phyloP scores from a whole-genome alignment of 73 alveolate genomes.

The Uronychia setigera region DNA sequence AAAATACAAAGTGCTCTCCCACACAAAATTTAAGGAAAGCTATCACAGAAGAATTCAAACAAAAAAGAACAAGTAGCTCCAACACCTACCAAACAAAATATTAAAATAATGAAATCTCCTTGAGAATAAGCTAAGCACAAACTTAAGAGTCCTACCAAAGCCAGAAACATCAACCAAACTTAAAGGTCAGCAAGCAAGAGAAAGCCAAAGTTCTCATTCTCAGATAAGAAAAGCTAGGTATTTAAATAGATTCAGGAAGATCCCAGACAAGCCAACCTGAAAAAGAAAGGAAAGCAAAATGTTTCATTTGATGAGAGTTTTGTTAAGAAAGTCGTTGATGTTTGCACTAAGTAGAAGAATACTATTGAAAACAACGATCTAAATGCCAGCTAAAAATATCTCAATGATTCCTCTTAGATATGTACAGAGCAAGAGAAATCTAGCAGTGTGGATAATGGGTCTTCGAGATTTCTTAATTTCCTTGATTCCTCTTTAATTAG shows the following conservation, averaged over 20 bases:
- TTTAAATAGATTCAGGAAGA: too few species aligned
- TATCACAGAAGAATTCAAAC: too few species aligned
- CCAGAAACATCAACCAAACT: neutral
- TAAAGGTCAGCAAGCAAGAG: neutral
- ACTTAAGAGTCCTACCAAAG: neutral
- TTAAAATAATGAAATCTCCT: neutral
- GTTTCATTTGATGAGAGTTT: neutral
- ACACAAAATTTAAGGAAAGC: too few species aligned
- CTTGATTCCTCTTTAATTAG: neutral
- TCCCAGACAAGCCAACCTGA: too few species aligned
- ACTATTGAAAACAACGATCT: neutral
- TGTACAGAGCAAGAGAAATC: neutral
- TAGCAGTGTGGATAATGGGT: too few species aligned
- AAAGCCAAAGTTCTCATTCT: too few species aligned
- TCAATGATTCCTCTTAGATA: neutral
- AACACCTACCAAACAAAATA: too few species aligned
- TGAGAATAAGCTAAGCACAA: neutral
- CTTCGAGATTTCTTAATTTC: neutral
- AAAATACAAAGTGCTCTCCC: too few species aligned
- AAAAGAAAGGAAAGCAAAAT: neutral
- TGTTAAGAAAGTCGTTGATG: neutral
- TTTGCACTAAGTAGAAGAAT: neutral
- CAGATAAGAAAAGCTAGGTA: too few species aligned
- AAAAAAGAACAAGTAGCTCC: too few species aligned
- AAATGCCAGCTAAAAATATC: neutral